Base-by-base conservation (phyloP, 345 rosid species). In the Salix arbutifolia region DNA sequence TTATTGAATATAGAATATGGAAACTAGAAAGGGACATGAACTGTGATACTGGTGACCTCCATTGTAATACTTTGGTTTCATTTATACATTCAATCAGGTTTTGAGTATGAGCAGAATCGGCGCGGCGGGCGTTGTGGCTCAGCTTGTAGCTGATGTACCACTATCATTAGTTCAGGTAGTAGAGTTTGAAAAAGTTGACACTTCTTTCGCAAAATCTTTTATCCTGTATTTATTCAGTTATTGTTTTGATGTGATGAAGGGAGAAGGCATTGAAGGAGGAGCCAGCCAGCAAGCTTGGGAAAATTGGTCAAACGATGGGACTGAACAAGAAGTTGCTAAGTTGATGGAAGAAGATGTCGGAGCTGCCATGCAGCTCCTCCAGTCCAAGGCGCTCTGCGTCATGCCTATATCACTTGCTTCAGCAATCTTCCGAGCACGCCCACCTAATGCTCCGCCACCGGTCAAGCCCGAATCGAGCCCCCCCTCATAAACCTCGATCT, bases 331-430 rank as follows among this genome's bases (percentile, higher is more conserved):
- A 73, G 92, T 90, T 23, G 94, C 94, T 14, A 89, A 86, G 85
- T 85, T 91, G 70, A 91, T 91, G 94, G 97, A 90, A 86, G 94
- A 90, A 85, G 91, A 91, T 61, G 72, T 90, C 0, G 97, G 97
- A 23, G 88, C 94, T 8, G 94, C 97, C 6, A 90, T 91, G 97
- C 97, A 91, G 73, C 86, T 90, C 74, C 94, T 91, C 76, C 92
- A 90, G 74, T 88, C 97, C 42, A 90, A 91, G 86, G 90, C 94
- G 1, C 92, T 90, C 19, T 91, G 94, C 88, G 84, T 91, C 85
- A 90, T 90, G 94, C 94, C 97, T 16, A 74, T 84, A 46, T 87
- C 97, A 0, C 86, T 91, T 0, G 92, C 97, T 30, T 88, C 91
- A 0, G 90, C 92, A 3, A 90, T 90, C 78, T 89, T 87, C 83